Conservation (phyloP, 495 filamentous ascomycete genomes). For the Amniculicola lignicola region DNA sequence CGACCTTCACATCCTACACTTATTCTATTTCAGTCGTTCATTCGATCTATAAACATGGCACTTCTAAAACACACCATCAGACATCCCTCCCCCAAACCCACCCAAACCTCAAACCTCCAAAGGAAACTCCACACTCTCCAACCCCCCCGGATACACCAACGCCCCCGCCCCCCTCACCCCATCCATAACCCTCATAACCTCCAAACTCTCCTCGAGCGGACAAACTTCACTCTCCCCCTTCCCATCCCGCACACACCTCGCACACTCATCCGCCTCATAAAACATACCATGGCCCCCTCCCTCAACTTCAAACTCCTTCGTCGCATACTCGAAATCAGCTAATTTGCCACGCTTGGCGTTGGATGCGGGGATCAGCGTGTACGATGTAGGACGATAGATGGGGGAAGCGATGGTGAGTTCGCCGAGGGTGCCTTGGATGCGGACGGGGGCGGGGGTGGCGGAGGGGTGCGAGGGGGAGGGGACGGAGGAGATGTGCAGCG, state of each 20-base stretch:
- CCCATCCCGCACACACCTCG: slow-evolving; percentile 77
- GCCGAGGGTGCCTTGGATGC: slow-evolving; percentile 80
- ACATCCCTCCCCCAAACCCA: too few relatives aligned
- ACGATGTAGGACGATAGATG: slow-evolving; percentile 65
- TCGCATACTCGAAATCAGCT: slow-evolving; percentile 40
- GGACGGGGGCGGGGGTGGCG: slow-evolving; percentile 65
- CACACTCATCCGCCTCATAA: slow-evolving; percentile 92
- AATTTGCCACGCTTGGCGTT: slow-evolving; percentile 47
- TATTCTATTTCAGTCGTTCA: too few relatives aligned
- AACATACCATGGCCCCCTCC: slow-evolving; percentile 75
- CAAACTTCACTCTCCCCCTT: slow-evolving; percentile 71
- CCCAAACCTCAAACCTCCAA: too few relatives aligned
- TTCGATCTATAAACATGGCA: too few relatives aligned
- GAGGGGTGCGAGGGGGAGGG: slow-evolving; percentile 46
- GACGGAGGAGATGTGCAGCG: slow-evolving; percentile 52
- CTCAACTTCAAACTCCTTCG: slow-evolving; percentile 47
- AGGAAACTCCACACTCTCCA: slow-evolving; percentile 68
- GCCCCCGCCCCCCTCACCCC: slow-evolving; percentile 74
- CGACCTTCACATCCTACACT: too few relatives aligned
- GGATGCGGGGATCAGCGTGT: slow-evolving; percentile 42
- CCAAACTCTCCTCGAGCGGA: slow-evolving; percentile 77
- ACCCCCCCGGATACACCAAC: slow-evolving; percentile 73
- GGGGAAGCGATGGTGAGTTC: slow-evolving; percentile 81
- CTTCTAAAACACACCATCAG: too few relatives aligned
- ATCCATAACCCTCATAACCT: slow-evolving; percentile 97